A percentile compares a stretch with the other conserved stretches of the same genome.
Conservation (phyloP, 495 filamentous ascomycete genomes). For the Aspergillus steynii region DNA sequence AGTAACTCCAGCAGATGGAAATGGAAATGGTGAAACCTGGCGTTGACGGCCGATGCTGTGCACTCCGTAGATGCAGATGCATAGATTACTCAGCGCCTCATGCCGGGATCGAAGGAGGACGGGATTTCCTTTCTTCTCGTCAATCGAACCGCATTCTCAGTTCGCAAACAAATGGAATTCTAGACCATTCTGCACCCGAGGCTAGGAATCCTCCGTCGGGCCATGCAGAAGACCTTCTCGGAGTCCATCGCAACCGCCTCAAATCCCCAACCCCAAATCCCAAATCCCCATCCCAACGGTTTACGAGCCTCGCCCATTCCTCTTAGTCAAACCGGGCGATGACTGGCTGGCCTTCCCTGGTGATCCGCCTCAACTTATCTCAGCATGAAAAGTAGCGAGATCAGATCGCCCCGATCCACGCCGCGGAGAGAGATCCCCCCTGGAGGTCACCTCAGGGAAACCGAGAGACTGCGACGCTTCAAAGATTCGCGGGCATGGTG, state of each 20-base stretch:
- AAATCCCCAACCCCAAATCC: too few species aligned
- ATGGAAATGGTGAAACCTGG: neutral
- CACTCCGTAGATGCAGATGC: too few species aligned
- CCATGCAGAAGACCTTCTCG: too few species aligned
- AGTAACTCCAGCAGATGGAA: neutral
- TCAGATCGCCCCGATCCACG: neutral
- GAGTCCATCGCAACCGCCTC: too few species aligned
- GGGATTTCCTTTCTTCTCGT: too few species aligned
- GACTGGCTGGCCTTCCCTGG: neutral
- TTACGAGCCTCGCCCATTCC: neutral
- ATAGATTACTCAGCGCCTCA: too few species aligned
- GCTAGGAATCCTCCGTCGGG: too few species aligned
- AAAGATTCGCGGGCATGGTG: constrained; percentile 38
- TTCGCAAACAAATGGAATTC: too few species aligned
- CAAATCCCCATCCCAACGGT: neutral
- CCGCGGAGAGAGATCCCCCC: neutral
- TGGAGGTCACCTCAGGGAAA: neutral
- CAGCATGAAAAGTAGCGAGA: neutral
- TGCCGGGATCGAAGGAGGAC: too few species aligned
- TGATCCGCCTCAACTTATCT: neutral
- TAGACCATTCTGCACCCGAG: too few species aligned
- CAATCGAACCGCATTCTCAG: too few species aligned
- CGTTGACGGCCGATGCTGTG: neutral
- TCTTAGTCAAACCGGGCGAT: neutral
- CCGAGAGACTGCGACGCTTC: neutral